These are phyloP conservation scores for Oryza punctata DNA, from an alignment of 176 grass and related monocot genomes.

Conservation along the genomic window DNA sequence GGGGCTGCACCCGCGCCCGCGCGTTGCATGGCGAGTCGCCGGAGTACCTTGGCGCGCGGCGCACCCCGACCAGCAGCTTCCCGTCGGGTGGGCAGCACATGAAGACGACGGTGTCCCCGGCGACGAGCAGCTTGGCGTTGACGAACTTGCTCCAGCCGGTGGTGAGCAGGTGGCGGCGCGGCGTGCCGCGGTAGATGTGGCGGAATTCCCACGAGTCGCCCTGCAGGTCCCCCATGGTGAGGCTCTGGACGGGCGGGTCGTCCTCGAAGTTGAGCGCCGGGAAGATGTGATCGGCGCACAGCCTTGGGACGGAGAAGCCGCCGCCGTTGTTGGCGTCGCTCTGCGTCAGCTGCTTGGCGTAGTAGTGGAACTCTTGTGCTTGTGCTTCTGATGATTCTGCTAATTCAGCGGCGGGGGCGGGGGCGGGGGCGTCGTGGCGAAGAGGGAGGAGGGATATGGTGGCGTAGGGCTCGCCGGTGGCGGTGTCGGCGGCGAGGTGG, in stretches of 20 bases:
- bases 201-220: constrained; percentile 47
- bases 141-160: constrained; percentile 84
- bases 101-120: constrained; percentile 63
- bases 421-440: not conserved
- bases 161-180: constrained; percentile 79
- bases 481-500: constrained; percentile 41
- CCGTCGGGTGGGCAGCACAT: constrained; percentile 30
- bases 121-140: constrained; percentile 74
- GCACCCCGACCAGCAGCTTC: constrained; percentile 46
- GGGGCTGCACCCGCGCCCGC: constrained; percentile 42
- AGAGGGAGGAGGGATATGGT: constrained; percentile 47
- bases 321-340: constrained; percentile 94
- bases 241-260: constrained; percentile 60
- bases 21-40: constrained; percentile 4
- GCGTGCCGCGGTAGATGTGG: constrained; percentile 85
- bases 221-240: constrained; percentile 45
- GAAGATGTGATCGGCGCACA: constrained; percentile 70
- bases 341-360: constrained; percentile 67
- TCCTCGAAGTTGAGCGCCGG: constrained; percentile 52
- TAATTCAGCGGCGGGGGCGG: too few relatives aligned
- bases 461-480: constrained; percentile 61
- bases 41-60: constrained; percentile 25
- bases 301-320: constrained; percentile 74
- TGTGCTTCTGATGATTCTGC: too few relatives aligned
- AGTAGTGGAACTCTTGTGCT: constrained; percentile 10